Conservation (phyloP, 345 rosid species). For the Moricandia arvensis region DNA sequence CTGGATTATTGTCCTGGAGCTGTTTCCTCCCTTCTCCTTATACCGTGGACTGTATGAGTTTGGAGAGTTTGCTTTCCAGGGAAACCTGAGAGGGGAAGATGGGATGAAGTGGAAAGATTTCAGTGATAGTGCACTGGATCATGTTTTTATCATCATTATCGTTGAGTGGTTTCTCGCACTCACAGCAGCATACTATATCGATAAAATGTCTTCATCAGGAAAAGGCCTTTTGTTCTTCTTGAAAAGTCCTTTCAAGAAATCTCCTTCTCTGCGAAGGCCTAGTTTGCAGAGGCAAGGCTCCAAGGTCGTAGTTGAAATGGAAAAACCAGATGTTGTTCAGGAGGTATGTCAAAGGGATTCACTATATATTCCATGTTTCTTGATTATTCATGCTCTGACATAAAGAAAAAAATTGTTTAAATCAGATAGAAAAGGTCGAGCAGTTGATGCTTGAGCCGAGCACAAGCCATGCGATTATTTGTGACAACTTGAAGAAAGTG, state of each 20-base stretch:
- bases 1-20: conserved; percentile 69
- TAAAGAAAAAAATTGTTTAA: background rate
- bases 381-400: conserved; percentile 8
- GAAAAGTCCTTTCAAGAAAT: conserved; percentile 45
- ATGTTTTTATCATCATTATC: conserved; percentile 58
- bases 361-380: background rate
- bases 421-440: conserved; percentile 78
- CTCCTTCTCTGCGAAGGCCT: conserved; percentile 45
- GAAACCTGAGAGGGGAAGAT: conserved; percentile 50
- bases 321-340: conserved; percentile 76
- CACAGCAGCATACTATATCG: conserved; percentile 63
- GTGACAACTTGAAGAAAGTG: conserved; percentile 71
- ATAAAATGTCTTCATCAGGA: conserved; percentile 51
- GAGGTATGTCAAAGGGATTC: conserved; percentile 55
- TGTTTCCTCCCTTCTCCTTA: conserved; percentile 82
- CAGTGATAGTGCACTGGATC: conserved; percentile 73
- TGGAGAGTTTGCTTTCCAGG: conserved; percentile 51
- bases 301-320: conserved; percentile 66
- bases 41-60: conserved; percentile 90
- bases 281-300: conserved; percentile 69
- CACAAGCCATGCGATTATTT: conserved; percentile 56
- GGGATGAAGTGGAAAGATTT: conserved; percentile 85
- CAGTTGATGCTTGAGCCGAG: conserved; percentile 56
- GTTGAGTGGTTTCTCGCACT: conserved; percentile 75
- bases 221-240: conserved; percentile 60